Conservation (phyloP, 1,284 basidiomycete genomes). For the Xanthoconium separans region DNA sequence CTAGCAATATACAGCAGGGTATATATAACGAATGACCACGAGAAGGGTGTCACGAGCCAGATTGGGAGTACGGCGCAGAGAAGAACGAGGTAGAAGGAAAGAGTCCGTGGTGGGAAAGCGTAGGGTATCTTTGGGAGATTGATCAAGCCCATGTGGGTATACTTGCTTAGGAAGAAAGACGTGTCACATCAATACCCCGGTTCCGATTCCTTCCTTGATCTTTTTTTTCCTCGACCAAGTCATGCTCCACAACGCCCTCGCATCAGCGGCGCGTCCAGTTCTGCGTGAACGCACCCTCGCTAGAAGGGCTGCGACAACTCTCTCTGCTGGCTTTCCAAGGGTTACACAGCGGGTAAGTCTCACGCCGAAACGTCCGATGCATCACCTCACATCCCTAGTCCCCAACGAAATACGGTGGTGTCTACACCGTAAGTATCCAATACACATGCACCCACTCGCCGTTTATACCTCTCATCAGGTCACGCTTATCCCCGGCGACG, state of each 20-base stretch:
- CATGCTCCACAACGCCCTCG: slow-evolving; percentile 70
- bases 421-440: slow-evolving; percentile 69
- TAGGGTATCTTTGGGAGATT: neutral
- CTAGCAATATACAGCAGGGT: slow-evolving; percentile 44
- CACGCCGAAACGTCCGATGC: neutral
- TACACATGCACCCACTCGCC: slow-evolving; percentile 21
- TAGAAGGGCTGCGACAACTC: slow-evolving; percentile 74
- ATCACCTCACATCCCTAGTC: slow-evolving; percentile 47
- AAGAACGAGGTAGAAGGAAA: slow-evolving; percentile 33
- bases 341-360: slow-evolving; percentile 64
- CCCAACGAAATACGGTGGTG: slow-evolving; percentile 93
- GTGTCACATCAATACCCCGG: neutral
- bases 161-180: too few species aligned
- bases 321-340: slow-evolving; percentile 78
- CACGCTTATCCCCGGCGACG: slow-evolving; percentile 94
- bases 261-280: slow-evolving; percentile 54
- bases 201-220: slow-evolving; percentile 28
- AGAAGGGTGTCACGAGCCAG: slow-evolving; percentile 67
- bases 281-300: slow-evolving; percentile 38
- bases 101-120: too few species aligned
- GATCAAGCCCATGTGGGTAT: neutral
- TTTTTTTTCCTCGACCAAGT: slow-evolving; percentile 26
- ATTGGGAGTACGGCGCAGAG: slow-evolving; percentile 62
- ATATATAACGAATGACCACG: slow-evolving; percentile 69
- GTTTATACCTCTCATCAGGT: slow-evolving; percentile 50